Evolutionary conservation across 2,329 filamentous ascomycete species (phyloP), one percentile per base, ranked within the genome.

Genomic region (Diplodia intermedia): DNA sequence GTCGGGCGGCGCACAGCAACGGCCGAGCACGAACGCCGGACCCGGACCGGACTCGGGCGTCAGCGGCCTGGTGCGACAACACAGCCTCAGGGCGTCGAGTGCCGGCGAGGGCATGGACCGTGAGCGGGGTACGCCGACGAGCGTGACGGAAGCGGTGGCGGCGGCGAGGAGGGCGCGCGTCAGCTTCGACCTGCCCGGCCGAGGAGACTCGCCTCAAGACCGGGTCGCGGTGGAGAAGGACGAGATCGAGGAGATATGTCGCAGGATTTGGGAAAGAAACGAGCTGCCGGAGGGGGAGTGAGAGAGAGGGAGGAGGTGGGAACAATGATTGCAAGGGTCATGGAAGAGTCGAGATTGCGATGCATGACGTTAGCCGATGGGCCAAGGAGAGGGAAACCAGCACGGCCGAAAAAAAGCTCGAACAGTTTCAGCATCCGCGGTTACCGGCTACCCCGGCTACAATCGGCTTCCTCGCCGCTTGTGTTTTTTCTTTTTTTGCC

Each of bases 241-340:
- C 26, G 78, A 79, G 67, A 77, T 75, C 2, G 77, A 78, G 69
- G 78, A 81, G 65, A 75, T 81, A 40, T 80, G 79, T 71, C 75
- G 79, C 18, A 70, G 79, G 43, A 69, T 81, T 70, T 81, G 79
- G 79, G 78, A 80, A 68, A 77, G 77, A 67, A 73, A 73, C 18
- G 77, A 80, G 70, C 71, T 75, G 54, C 75, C 75, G 26, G 76
- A 78, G 57, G 75, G 73, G 12, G 78, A 79, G 63, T 79, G 76
- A 79, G 29, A 38, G 29, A 49, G 38, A 6, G 50, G 18, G 29
- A 47, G 38, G 54, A 55, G 54, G 60, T 40, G 40, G 57, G 43
- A 47, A 47, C 15, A 53, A 36, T 11, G 43, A 47, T 47, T 47
- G 49, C 43, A 43, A 38, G 26, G 50, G 36, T 50, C 14, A 26